Evolutionary conservation across 306 rosid species (phyloP), one percentile per base, ranked within the genome.

Genomic region (Glycine latifolia): DNA sequence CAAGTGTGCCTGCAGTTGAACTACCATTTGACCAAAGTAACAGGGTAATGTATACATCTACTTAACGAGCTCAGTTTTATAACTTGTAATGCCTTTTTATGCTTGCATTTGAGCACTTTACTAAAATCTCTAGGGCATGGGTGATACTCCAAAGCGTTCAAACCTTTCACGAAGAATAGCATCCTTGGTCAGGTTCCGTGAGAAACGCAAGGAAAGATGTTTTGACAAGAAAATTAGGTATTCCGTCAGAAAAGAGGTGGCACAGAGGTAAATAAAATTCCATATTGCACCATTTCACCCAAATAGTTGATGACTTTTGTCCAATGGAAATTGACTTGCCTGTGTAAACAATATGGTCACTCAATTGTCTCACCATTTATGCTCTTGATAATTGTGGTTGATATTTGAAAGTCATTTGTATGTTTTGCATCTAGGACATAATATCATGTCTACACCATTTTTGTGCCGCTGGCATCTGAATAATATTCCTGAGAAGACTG

Each of bases 191-290:
- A 88, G 99, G 85, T 95, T 91, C 65, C 97, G 99, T 3, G 97
- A 92, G 85, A 95, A 95, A 85, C 92, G 97, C 67, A 95, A 95
- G 85, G 97, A 95, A 89, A 90, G 99, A 77, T 92, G 97, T 88
- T 95, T 92, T 83, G 99, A 95, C 88, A 95, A 95, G 92, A 95
- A 95, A 89, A 95, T 92, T 88, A 91, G 99, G 84, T 95, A 95
- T 82, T 79, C 91, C 2, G 97, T 95, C 60, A 91, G 99, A 76
- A 95, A 95, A 81, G 99, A 95, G 88, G 99, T 93, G 87, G 99
- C 99, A 55, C 97, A 92, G 80, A 95, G 99, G 99, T 95, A 87
- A 80, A 76, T 72, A 11, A 82, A 75, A 66, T 49, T 76, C 47
- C 16, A 50, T 35, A 48, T 44, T 17, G 47, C 8, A 44, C 46